Evolutionary conservation across 371 early-diverging fungal species (phyloP).

Genomic region (Mortierella sp.): DNA sequence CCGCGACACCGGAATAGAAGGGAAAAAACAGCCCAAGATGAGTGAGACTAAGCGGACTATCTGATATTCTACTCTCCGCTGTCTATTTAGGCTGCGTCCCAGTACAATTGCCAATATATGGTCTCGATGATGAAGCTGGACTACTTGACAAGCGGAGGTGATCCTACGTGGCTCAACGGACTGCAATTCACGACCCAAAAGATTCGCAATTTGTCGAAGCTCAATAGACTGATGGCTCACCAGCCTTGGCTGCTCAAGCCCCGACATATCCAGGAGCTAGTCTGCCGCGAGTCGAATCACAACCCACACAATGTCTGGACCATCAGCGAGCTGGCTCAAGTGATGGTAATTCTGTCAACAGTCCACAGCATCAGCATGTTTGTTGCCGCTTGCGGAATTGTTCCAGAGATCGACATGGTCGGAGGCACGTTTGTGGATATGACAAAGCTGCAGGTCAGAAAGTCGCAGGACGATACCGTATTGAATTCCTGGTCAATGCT

Average conservation of each 20-base stretch:
- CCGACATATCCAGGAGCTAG: constrained; percentile 59
- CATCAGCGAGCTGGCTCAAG: constrained; percentile 72
- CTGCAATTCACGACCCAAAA: constrained; percentile 65
- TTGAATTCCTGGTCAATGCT: constrained; percentile 48
- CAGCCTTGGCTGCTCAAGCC: constrained; percentile 71
- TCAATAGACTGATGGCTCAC: constrained; percentile 65
- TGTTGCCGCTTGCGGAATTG: constrained; percentile 71
- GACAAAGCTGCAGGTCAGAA: constrained; percentile 23
- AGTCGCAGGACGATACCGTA: constrained; percentile 21
- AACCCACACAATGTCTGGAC: constrained; percentile 67
- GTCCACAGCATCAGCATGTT: constrained; percentile 70
- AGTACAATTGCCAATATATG: constrained; percentile 71
- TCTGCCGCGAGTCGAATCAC: constrained; percentile 53
- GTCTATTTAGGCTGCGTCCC: constrained; percentile 64
- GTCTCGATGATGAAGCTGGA: constrained; percentile 66
- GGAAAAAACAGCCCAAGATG: neutral
- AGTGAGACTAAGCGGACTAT: constrained; percentile 8
- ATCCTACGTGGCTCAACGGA: constrained; percentile 70
- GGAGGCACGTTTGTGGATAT: constrained; percentile 62
- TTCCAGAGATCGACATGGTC: constrained; percentile 73
- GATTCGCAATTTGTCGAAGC: constrained; percentile 60
- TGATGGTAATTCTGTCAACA: constrained; percentile 65
- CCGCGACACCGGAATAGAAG: no score
- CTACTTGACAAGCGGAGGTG: constrained; percentile 69
- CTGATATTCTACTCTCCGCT: constrained; percentile 5